phyloP scores from a whole-genome alignment of 192 early-diverging fungal genomes.

The Linderina pennispora region DNA sequence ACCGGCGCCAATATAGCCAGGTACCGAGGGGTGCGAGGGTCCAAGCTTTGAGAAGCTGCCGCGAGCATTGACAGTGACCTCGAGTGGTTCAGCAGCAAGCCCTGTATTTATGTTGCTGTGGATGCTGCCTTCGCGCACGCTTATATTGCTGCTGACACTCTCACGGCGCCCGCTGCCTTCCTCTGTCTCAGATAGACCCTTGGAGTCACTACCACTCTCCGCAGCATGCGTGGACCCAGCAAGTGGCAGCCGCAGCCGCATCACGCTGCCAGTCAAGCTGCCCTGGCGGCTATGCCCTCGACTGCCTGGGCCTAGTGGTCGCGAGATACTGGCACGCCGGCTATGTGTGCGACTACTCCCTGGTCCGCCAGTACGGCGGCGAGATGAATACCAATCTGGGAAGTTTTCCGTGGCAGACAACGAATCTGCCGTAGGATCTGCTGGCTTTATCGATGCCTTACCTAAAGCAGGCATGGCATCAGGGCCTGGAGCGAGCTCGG shows the following conservation, averaged over 20 bases:
- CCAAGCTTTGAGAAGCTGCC: conserved; percentile 32
- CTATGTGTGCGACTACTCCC: conserved; percentile 20
- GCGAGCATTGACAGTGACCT: conserved; percentile 20
- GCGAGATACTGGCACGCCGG: conserved; percentile 15
- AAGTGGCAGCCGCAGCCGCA: background rate
- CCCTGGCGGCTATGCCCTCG: conserved; percentile 35
- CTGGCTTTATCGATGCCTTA: too few species aligned
- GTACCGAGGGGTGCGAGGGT: conserved; percentile 1
- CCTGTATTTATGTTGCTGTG: conserved; percentile 11
- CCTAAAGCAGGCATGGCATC: too few species aligned
- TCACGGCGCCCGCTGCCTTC: conserved; percentile 22
- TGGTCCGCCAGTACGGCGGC: conserved; percentile 6
- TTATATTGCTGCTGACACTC: conserved; percentile 28
- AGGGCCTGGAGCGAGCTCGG: too few species aligned
- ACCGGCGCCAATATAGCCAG: background rate
- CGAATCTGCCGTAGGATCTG: too few species aligned
- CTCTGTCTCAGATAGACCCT: too few species aligned
- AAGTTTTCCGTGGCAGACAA: too few species aligned
- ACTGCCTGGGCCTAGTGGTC: conserved; percentile 10
- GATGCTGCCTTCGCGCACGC: conserved; percentile 20
- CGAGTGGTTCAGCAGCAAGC: conserved; percentile 20
- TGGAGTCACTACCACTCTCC: too few species aligned
- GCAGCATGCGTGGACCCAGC: background rate
- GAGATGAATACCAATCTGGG: conserved; percentile 4
- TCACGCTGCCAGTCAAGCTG: conserved; percentile 15